These are phyloP conservation scores for Colletotrichum orbiculare DNA, from an alignment of 2,329 filamentous ascomycete species.

Conservation along the genomic window DNA sequence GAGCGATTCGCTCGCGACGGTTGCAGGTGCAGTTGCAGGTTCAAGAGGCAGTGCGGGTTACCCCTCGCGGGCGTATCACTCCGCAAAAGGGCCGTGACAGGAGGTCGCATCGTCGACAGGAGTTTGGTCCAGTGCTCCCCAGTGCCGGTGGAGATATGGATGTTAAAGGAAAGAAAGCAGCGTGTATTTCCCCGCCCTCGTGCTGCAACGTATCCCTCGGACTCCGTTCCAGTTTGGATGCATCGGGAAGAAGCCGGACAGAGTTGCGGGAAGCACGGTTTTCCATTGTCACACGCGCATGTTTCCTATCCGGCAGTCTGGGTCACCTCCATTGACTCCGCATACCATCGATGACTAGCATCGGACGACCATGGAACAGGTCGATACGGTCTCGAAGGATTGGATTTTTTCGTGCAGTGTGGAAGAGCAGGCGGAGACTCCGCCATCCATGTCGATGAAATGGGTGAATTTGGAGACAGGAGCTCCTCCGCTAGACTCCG, in stretches of 20 bases:
- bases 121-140: not conserved
- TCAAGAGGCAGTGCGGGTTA: not conserved
- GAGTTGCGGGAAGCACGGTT: not conserved
- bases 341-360: constrained; percentile 11
- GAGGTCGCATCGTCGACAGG: constrained; percentile 10
- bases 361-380: constrained; percentile 5
- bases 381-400: not conserved
- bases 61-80: constrained; percentile 5
- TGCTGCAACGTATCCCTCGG: not conserved
- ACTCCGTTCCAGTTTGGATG: not conserved
- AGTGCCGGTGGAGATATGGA: constrained; percentile 20
- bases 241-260: constrained; percentile 12
- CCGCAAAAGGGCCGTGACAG: constrained; percentile 27
- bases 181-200: constrained; percentile 19
- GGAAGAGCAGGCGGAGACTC: constrained; percentile 29
- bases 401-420: not conserved
- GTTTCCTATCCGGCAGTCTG: constrained; percentile 1
- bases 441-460: constrained; percentile 15
- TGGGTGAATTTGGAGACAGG: constrained; percentile 4
- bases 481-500: constrained; percentile 37
- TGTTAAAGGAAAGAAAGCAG: not conserved
- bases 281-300: not conserved
- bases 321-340: constrained; percentile 10
- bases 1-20: not conserved
- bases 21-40: not conserved